Conservation (phyloP, 768 basidiomycete genomes). For the Polyporus arcularius region DNA sequence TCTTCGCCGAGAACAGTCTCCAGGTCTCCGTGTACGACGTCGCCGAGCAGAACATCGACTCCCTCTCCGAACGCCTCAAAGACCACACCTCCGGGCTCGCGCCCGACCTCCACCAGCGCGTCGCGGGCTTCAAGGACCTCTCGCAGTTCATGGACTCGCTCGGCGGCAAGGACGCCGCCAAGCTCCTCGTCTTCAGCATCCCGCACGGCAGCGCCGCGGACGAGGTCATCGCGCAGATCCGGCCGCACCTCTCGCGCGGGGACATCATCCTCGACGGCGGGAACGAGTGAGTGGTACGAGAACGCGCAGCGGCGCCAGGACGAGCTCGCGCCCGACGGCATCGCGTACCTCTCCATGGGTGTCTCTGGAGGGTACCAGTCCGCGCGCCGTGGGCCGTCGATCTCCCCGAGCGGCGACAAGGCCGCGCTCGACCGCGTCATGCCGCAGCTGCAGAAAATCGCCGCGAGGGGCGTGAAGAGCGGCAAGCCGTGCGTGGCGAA, state of each 20-base stretch:
- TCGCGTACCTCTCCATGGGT: constrained; percentile 25
- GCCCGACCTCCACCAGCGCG: constrained; percentile 10
- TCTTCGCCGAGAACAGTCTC: constrained; percentile 26
- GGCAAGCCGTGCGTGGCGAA: constrained; percentile 21
- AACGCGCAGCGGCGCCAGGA: constrained; percentile 21
- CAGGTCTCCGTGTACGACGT: constrained; percentile 24
- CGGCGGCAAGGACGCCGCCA: constrained; percentile 14
- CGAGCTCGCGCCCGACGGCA: constrained; percentile 10
- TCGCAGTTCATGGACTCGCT: constrained; percentile 18
- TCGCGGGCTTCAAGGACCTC: constrained; percentile 23
- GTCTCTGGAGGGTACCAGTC: constrained; percentile 27
- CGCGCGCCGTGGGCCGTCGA: constrained; percentile 23
- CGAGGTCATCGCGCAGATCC: constrained; percentile 15
- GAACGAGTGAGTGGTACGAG: constrained; percentile 28
- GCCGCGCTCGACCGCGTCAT: constrained; percentile 20
- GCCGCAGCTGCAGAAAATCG: constrained; percentile 21
- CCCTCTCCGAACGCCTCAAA: constrained; percentile 3
- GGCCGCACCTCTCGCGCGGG: constrained; percentile 14
- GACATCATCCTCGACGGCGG: constrained; percentile 28
- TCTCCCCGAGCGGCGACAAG: constrained; percentile 23
- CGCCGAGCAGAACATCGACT: constrained; percentile 18
- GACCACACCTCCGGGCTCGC: constrained; percentile 9
- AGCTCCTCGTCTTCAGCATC: constrained; percentile 27
- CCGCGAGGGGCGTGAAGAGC: constrained; percentile 22
- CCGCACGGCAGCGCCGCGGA: constrained; percentile 27